Evolutionary conservation across 768 basidiomycete species (phyloP), one percentile per base, ranked within the genome.

Genomic region (Antrodiella citrinella): DNA sequence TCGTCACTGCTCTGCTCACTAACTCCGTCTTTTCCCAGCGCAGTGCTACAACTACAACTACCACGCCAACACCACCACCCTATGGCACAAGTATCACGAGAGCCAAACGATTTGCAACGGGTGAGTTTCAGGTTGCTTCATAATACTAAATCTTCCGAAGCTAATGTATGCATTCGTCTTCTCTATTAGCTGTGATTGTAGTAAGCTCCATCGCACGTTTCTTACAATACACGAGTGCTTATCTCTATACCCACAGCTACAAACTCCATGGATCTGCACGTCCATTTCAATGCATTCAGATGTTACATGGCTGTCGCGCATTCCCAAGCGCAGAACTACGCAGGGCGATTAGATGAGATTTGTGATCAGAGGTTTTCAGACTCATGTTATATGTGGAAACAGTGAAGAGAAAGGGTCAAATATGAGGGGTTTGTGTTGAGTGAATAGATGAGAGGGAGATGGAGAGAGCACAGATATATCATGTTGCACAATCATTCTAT

Each of bases 41-140:
- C 87, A 90, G 72, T 92, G 89, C 70, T 89, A 84, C 68, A 91
- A n/a, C n/a, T n/a, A n/a, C n/a, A n/a, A 91, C 61, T 91, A 88
- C 70, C 85, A 90, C 60, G 91, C 90, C 20, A 91, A 86, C 2
- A 86, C 88, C 12, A 91, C 89, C 4, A 89, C 90, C 11, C 77
- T 91, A 35, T 91, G 89, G 89, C 77, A 90, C 54, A 91, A 91
- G 67, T 89, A 91, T 58, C 87, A 91, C 58, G 90, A 91, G 67
- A 90, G 89, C 49, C 88, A 88, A 71, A 91, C 89, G 0, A 86
- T 91, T 38, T 91, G 90, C 71, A 91, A 91, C 59, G 89, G 89
- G 84, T 91, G 64, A 66, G 84, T 79, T 22, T 41, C 18, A 44
- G 20, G 23, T 41, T 43, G 26, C 18, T 39, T 21, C 13, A 5